Conservation (phyloP, 805 yeast species). For the Wickerhamomyces canadensis region DNA sequence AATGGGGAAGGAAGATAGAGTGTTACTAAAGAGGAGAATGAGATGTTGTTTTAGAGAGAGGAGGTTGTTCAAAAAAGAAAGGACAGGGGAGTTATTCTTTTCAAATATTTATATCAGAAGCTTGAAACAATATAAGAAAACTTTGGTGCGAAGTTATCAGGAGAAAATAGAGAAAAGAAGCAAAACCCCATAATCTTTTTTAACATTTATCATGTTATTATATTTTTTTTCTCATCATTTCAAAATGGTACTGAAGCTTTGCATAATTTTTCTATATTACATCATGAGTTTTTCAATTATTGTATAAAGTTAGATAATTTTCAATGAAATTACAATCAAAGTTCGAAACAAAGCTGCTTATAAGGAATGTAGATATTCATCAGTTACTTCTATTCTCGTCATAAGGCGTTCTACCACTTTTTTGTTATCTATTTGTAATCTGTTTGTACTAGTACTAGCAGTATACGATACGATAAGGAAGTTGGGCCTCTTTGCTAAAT, state of each 20-base stretch:
- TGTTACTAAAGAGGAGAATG: not conserved
- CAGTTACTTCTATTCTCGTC: too few relatives aligned
- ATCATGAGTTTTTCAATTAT: not conserved
- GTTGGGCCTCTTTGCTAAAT: too few relatives aligned
- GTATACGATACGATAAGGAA: too few relatives aligned
- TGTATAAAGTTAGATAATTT: conserved; percentile 2
- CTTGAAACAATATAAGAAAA: not conserved
- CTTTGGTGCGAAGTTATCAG: not conserved
- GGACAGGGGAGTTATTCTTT: not conserved
- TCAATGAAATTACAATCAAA: conserved; percentile 26
- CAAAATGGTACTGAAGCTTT: not conserved
- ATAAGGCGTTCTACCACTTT: too few relatives aligned
- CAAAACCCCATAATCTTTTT: not conserved
- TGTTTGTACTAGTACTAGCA: too few relatives aligned
- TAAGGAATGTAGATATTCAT: too few relatives aligned
- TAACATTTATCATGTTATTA: not conserved
- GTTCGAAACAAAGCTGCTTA: too few relatives aligned
- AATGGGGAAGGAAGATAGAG: not conserved
- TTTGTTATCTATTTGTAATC: too few relatives aligned
- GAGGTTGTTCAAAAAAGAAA: not conserved
- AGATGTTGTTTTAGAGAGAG: not conserved
- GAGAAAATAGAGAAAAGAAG: not conserved
- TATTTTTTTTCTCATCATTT: not conserved
- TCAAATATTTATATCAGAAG: not conserved
- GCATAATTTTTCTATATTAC: not conserved